These are phyloP conservation scores for Exophiala mesophila DNA, from an alignment of 2,329 filamentous ascomycete species.

Conservation along the genomic window DNA sequence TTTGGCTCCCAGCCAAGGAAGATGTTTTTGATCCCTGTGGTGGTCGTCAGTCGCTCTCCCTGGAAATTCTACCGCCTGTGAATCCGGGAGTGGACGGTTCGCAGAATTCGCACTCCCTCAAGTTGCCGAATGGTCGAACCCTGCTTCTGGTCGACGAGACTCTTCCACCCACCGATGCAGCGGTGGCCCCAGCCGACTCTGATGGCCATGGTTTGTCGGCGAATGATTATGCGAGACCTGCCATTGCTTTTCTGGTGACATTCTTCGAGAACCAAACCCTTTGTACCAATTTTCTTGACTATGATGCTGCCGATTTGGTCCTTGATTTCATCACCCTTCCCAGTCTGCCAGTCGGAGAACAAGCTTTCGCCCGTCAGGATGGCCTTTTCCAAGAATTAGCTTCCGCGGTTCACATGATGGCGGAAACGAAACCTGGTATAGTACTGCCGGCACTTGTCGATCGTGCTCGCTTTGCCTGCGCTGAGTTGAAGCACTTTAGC, in stretches of 20 bases:
- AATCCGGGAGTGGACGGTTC: slow-evolving; percentile 7
- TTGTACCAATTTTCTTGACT: slow-evolving; percentile 68
- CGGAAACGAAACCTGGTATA: slow-evolving; percentile 74
- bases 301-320: slow-evolving; percentile 68
- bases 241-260: slow-evolving; percentile 70
- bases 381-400: slow-evolving; percentile 60
- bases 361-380: slow-evolving; percentile 45
- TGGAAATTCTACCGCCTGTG: slow-evolving; percentile 18
- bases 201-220: slow-evolving; percentile 50
- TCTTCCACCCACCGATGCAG: slow-evolving; percentile 10
- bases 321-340: slow-evolving; percentile 79
- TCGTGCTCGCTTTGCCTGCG: slow-evolving; percentile 65
- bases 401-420: slow-evolving; percentile 68
- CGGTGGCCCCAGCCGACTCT: slow-evolving; percentile 34
- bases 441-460: slow-evolving; percentile 76
- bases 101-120: slow-evolving; percentile 16
- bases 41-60: slow-evolving; percentile 32
- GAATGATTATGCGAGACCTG: slow-evolving; percentile 67
- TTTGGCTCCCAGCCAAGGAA: slow-evolving; percentile 59
- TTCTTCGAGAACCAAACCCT: slow-evolving; percentile 72
- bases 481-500: slow-evolving; percentile 62
- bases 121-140: slow-evolving; percentile 36
- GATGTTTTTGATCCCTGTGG: slow-evolving; percentile 59
- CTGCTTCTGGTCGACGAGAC: slow-evolving; percentile 23
- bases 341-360: slow-evolving; percentile 55